phyloP scores from a whole-genome alignment of 805 yeast genomes.

The Millerozyma miso region DNA sequence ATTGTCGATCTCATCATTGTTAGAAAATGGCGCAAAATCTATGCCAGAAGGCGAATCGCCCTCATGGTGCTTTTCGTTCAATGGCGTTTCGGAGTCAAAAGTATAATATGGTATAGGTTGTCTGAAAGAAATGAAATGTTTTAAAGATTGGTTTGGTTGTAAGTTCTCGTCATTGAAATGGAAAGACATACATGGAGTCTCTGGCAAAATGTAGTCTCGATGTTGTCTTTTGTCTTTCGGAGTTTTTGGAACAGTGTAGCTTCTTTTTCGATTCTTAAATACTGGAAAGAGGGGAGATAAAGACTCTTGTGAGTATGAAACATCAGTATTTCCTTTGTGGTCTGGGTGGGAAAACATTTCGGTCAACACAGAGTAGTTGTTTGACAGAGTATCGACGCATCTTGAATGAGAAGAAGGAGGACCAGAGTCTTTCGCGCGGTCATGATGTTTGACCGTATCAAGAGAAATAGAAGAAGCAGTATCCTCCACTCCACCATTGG shows the following conservation, averaged over 20 bases:
- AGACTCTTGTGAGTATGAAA: background rate
- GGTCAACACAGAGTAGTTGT: background rate
- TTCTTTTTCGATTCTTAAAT: background rate
- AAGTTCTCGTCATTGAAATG: background rate
- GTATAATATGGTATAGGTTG: background rate
- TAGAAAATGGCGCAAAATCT: background rate
- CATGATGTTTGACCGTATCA: background rate
- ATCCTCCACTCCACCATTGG: slow-evolving; percentile 1
- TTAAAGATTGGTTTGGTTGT: background rate
- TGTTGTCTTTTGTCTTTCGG: background rate
- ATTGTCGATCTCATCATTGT: slow-evolving; percentile 8
- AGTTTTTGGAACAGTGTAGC: background rate
- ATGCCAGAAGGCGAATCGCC: background rate
- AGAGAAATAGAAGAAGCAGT: background rate
- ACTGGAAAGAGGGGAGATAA: background rate
- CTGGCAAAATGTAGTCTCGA: background rate
- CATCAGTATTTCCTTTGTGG: background rate
- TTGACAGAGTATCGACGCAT: background rate
- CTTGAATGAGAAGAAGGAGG: background rate
- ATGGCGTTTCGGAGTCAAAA: background rate
- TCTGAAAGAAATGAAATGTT: slow-evolving; percentile 1
- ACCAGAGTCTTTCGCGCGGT: background rate
- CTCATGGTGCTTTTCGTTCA: background rate
- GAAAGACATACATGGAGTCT: background rate
- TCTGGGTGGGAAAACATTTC: background rate